Base-by-base conservation (phyloP, 768 basidiomycete genomes). In the Thelephora ganbajun region DNA sequence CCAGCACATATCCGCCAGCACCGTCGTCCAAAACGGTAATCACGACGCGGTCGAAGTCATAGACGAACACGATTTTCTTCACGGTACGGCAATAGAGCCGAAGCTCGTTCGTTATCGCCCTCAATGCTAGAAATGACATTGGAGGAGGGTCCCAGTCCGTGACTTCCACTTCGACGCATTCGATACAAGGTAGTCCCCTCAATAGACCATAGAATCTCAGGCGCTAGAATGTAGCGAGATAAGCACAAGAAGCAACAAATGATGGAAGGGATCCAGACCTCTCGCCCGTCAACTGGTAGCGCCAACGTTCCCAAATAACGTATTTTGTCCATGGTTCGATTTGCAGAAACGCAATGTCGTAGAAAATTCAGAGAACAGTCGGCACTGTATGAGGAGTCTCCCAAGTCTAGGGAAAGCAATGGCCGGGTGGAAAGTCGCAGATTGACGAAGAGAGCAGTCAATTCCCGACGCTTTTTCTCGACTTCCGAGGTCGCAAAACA, bases 121-220 rank as follows among this genome's bases (percentile, higher is more conserved):
- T 72, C 36, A 79, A 59, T 2, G 79, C 80, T 6, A 70, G 59
- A 2, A 69, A 65, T 26, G 73, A 63, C 12, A 67, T 59, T 7
- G 77, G 80, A 6, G 72, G 59, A 7, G 80, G 81, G 4, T 70
- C 68, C 81, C 81, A 84, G 44, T 75, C 72, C 16, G 75, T 74
- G 22, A 83, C 67, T 36, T 83, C 81, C 5, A 83, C 63, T 53
- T 83, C 81, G 43, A 79, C 56, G 52, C 73, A 77, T 50, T 69
- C 65, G 11, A 83, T 65, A 11, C 58, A 63, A 1, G 64, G 65
- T 20, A 82, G 64, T 22, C 64, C 70, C 66, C 75, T 74, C 48
- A 83, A 66, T 23, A 73, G 61, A 3, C 72, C 76, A 51, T 82
- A 83, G 57, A 83, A 76, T 30, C 64, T 62, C 35, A 84, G 69